Percentiles rank a stretch among this genome's conserved stretches.
Conservation (phyloP, 495 filamentous ascomycete species). For the Aspergillus sparsus region DNA sequence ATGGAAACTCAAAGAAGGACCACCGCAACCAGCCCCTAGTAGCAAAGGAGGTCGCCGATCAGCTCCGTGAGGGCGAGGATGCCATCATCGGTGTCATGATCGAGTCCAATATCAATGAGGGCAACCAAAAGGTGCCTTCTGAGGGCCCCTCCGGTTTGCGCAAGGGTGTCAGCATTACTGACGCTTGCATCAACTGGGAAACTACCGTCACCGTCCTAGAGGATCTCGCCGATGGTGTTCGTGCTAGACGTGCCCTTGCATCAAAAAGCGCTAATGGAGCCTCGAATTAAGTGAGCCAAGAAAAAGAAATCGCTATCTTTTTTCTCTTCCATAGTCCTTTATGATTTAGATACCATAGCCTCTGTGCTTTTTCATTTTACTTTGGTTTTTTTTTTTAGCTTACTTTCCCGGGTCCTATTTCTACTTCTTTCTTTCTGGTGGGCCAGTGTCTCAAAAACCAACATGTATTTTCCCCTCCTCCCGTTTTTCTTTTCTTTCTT, state of each 20-base stretch:
- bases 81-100: constrained; percentile 97
- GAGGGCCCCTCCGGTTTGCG: constrained; percentile 78
- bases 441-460: too few species aligned
- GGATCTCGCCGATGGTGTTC: constrained; percentile 81
- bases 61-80: constrained; percentile 82
- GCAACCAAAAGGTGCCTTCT: constrained; percentile 87
- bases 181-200: constrained; percentile 97
- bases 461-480: neutral
- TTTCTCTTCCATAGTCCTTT: constrained; percentile 17
- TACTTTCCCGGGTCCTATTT: constrained; percentile 8
- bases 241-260: constrained; percentile 60
- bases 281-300: constrained; percentile 23
- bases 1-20: constrained; percentile 70
- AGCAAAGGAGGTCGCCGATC: constrained; percentile 75
- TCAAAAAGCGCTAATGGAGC: constrained; percentile 38
- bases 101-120: constrained; percentile 95
- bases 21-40: constrained; percentile 90
- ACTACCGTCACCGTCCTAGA: constrained; percentile 82
- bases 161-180: constrained; percentile 95
- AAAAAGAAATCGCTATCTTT: constrained; percentile 16
- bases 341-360: constrained; percentile 31
- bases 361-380: constrained; percentile 10
- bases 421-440: constrained; percentile 4
- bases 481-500: constrained; percentile 2
- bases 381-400: constrained; percentile 1